These are phyloP conservation scores for Ogataea sp. DNA, from an alignment of 805 yeast species.

Conservation along the genomic window DNA sequence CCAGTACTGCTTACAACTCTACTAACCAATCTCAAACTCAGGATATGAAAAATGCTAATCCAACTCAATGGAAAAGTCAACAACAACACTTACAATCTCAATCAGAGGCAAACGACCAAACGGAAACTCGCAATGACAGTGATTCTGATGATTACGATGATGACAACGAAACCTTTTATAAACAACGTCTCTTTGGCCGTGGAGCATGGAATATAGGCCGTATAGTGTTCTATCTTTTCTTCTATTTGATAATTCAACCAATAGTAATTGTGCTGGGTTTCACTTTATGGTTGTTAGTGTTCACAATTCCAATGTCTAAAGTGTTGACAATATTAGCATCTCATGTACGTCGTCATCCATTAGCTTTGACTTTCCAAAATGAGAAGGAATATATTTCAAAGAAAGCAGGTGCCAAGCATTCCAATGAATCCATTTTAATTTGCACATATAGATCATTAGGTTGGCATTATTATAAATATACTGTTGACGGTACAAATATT, in stretches of 20 bases:
- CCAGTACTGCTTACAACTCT: background rate
- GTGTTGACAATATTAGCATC: slow-evolving; percentile 57
- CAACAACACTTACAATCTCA: background rate
- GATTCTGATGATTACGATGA: slow-evolving; percentile 18
- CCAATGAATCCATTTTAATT: slow-evolving; percentile 57
- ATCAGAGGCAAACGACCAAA: background rate
- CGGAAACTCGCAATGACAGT: slow-evolving; percentile 1
- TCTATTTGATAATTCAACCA: slow-evolving; percentile 67
- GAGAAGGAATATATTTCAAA: slow-evolving; percentile 42
- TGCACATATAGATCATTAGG: slow-evolving; percentile 94
- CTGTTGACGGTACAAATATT: slow-evolving; percentile 93
- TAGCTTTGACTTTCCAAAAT: slow-evolving; percentile 70
- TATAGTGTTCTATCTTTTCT: slow-evolving; percentile 62
- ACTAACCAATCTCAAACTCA: background rate
- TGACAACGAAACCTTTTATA: slow-evolving; percentile 18
- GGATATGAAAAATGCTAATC: background rate
- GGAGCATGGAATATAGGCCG: slow-evolving; percentile 89
- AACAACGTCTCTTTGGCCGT: slow-evolving; percentile 69
- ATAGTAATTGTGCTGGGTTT: slow-evolving; percentile 44
- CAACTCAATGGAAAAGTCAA: background rate
- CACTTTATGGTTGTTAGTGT: slow-evolving; percentile 73
- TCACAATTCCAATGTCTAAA: slow-evolving; percentile 91
- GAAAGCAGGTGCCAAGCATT: slow-evolving; percentile 19
- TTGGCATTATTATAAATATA: slow-evolving; percentile 87
- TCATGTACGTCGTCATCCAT: slow-evolving; percentile 84